Evolutionary conservation across 2,329 filamentous ascomycete genomes (phyloP).

Genomic region (Chaetomium sp.): DNA sequence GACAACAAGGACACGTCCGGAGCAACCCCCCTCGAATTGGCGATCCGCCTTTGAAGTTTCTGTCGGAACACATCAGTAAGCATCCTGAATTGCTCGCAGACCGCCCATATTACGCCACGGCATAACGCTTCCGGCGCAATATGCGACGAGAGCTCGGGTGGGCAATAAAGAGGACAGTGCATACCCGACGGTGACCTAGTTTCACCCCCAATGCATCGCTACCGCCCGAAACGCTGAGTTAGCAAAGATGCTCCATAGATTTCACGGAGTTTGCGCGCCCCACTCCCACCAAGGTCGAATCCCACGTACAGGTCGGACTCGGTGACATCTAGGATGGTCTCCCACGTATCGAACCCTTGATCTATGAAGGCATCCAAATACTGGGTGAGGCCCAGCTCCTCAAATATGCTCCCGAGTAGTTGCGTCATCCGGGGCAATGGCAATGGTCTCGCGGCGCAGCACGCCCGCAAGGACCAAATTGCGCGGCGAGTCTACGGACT

Average conservation of each 20-base stretch:
- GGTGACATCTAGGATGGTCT: slow-evolving; percentile 75
- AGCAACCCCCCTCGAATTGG: slow-evolving; percentile 60
- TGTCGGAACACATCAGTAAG: slow-evolving; percentile 29
- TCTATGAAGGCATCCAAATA: slow-evolving; percentile 67
- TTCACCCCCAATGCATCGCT: slow-evolving; percentile 72
- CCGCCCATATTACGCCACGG: too few species aligned
- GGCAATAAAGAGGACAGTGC: slow-evolving; percentile 24
- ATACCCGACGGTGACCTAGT: slow-evolving; percentile 71
- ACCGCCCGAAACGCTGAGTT: slow-evolving; percentile 6
- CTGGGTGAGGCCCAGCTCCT: slow-evolving; percentile 70
- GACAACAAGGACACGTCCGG: slow-evolving; percentile 47
- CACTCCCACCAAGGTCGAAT: not conserved
- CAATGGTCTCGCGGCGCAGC: too few species aligned
- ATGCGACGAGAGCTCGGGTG: not conserved
- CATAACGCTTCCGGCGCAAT: too few species aligned
- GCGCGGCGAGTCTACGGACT: too few species aligned
- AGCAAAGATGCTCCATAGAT: slow-evolving; percentile 2
- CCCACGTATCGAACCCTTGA: slow-evolving; percentile 81
- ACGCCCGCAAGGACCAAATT: too few species aligned
- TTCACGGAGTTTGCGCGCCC: not conserved
- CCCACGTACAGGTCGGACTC: slow-evolving; percentile 68
- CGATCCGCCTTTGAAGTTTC: slow-evolving; percentile 80
- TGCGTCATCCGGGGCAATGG: slow-evolving; percentile 45
- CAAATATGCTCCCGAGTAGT: slow-evolving; percentile 59
- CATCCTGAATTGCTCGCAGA: too few species aligned